Conservation (phyloP, 2,329 filamentous ascomycete species). For the Fusarium succisae region DNA sequence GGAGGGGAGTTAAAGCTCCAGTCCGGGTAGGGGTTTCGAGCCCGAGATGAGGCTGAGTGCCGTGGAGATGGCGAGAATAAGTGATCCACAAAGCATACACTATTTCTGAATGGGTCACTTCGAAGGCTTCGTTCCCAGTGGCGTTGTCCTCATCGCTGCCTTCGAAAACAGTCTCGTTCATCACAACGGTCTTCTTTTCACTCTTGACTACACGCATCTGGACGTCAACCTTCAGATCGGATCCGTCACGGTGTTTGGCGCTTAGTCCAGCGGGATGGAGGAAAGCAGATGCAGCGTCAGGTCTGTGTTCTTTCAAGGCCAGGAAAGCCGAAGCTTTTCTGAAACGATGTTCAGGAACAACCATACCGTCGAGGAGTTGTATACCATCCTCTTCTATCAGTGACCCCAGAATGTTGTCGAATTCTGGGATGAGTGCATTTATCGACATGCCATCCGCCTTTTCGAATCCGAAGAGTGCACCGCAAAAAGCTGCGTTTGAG, state of each 20-base stretch:
- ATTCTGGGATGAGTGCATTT: conserved; percentile 83
- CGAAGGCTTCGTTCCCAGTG: conserved; percentile 54
- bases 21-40: conserved; percentile 70
- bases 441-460: conserved; percentile 84
- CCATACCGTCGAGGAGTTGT: conserved; percentile 88
- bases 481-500: conserved; percentile 94
- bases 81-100: conserved; percentile 98
- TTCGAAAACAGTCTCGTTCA: conserved; percentile 73
- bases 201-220: conserved; percentile 97
- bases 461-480: conserved; percentile 89
- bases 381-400: conserved; percentile 89
- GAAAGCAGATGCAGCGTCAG: conserved; percentile 82
- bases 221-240: conserved; percentile 91
- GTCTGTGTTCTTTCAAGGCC: conserved; percentile 82
- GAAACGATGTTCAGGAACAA: conserved; percentile 96
- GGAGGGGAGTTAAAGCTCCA: conserved; percentile 74
- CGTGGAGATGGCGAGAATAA: conserved; percentile 92
- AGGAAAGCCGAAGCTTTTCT: conserved; percentile 86
- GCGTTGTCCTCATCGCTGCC: conserved; percentile 64
- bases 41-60: conserved; percentile 68
- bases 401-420: conserved; percentile 83
- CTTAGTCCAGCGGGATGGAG: conserved; percentile 84
- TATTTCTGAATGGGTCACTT: conserved; percentile 72
- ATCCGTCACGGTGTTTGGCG: conserved; percentile 89
- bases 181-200: conserved; percentile 71